Evolutionary conservation across 306 rosid genomes (phyloP), one percentile per base, ranked within the genome.

Genomic region (Prunus mongolica): DNA sequence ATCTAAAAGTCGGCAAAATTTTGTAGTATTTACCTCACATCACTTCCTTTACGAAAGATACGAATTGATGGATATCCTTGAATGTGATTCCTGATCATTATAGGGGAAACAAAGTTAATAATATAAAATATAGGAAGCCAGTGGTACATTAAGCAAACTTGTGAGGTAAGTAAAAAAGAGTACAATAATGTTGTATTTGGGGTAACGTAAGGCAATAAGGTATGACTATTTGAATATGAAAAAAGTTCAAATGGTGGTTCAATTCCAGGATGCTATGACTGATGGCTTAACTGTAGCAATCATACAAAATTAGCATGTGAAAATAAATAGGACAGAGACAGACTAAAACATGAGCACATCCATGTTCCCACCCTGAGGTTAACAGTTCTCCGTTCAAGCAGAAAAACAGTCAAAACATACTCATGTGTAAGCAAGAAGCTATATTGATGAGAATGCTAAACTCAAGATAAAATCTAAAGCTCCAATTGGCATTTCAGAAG

Each of bases 1-100:
- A 30, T 11, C 22, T 32, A 34, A 5, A n/a, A 50, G 55, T 30
- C 7, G 1, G 54, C 20, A 66, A 34, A 28, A 32, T 28, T 61
- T 64, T 71, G 77, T 45, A 58, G 22, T 55, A 65, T 78, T 85
- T 86, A 95, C 99, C 97, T 92, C 82, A 95, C 28, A 82, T 95
- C 97, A 86, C 83, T 92, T 88, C 99, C 99, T 87, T 83, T 90
- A 27, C 97, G 97, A 65, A 95, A 95, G 78, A 95, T 92, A 77
- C 99, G 99, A 83, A 95, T 88, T 28, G 99, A 92, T 12, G 99
- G 99, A 87, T 95, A 95, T 50, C 97, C 99, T 86, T 95, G 99
- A 76, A 95, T 89, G 85, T 95, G 99, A 83, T 95, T 51, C 91
- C 99, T 95, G 88, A 83, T 84, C 62, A 85, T 65, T 52, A 77